These are phyloP conservation scores for Phoenix dactylifera DNA, from an alignment of 176 grass and related monocot genomes.

Conservation along the genomic window DNA sequence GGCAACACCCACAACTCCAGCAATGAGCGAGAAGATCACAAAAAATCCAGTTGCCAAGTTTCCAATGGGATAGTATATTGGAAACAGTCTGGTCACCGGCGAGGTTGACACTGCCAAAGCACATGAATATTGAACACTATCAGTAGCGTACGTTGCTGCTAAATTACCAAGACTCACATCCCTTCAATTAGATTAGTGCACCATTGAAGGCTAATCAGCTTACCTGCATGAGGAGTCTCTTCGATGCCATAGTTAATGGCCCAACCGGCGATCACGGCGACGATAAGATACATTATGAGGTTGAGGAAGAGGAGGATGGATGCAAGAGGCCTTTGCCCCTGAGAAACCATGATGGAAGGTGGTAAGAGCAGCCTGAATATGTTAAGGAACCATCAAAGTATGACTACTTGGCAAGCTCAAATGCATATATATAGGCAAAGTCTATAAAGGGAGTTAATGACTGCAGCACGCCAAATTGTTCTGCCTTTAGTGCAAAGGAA, in stretches of 20 bases:
- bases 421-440: too few species aligned
- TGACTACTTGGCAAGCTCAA: too few species aligned
- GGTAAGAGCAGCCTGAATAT: too few species aligned
- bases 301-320: conserved; percentile 62
- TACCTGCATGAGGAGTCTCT: conserved; percentile 36
- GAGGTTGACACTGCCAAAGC: conserved; percentile 29
- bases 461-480: too few species aligned
- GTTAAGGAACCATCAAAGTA: too few species aligned
- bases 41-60: conserved; percentile 97
- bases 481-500: too few species aligned
- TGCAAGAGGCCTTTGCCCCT: conserved; percentile 21
- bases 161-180: too few species aligned
- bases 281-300: conserved; percentile 65
- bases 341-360: conserved; percentile 30
- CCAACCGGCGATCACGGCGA: conserved; percentile 78
- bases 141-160: too few species aligned
- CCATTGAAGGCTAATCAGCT: neutral
- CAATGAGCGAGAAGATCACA: conserved; percentile 71
- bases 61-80: conserved; percentile 92
- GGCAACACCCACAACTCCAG: conserved; percentile 59
- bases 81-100: conserved; percentile 51
- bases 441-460: too few species aligned
- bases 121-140: too few species aligned
- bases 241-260: conserved; percentile 86
- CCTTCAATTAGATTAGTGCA: too few species aligned